A percentile compares a stretch with the other conserved stretches of the same genome.
Conservation (phyloP, 495 filamentous ascomycete species). For the Mycothermus thermophilus region DNA sequence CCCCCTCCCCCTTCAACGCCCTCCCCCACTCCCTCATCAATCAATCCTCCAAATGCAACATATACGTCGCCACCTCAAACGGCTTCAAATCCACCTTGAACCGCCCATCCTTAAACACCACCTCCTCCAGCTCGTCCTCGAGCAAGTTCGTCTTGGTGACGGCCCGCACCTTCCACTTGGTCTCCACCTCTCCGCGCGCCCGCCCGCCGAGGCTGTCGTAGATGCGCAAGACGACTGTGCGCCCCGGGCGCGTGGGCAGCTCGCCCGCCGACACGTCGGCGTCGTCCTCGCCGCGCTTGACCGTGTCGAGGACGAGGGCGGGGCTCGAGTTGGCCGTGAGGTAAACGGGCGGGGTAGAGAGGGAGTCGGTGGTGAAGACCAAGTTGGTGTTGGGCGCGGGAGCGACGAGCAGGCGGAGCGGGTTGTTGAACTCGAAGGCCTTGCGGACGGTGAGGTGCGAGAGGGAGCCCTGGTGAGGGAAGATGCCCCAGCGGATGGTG, state of each 20-base stretch:
- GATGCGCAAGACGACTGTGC: slow-evolving; percentile 66
- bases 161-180: slow-evolving; percentile 52
- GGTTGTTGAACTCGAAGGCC: slow-evolving; percentile 82
- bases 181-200: slow-evolving; percentile 50
- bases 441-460: slow-evolving; percentile 62
- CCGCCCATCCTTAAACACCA: slow-evolving; percentile 34
- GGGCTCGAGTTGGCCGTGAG: slow-evolving; percentile 36
- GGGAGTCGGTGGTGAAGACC: slow-evolving; percentile 44
- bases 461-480: slow-evolving; percentile 66
- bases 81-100: slow-evolving; percentile 57
- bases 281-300: slow-evolving; percentile 94
- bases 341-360: slow-evolving; percentile 34
- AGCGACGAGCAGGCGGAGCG: slow-evolving; percentile 41
- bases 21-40: no score
- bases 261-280: slow-evolving; percentile 67
- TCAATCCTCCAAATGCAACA: slow-evolving; percentile 51
- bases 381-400: slow-evolving; percentile 56
- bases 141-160: slow-evolving; percentile 70
- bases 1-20: not conserved
- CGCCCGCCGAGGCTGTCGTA: slow-evolving; percentile 89
- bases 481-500: slow-evolving; percentile 76
- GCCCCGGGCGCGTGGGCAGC: slow-evolving; percentile 52
- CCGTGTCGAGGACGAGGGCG: slow-evolving; percentile 61
- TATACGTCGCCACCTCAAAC: slow-evolving; percentile 83
- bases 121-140: slow-evolving; percentile 54